phyloP scores from a whole-genome alignment of 2,329 filamentous ascomycete species.

The Exophiala spinifera region DNA sequence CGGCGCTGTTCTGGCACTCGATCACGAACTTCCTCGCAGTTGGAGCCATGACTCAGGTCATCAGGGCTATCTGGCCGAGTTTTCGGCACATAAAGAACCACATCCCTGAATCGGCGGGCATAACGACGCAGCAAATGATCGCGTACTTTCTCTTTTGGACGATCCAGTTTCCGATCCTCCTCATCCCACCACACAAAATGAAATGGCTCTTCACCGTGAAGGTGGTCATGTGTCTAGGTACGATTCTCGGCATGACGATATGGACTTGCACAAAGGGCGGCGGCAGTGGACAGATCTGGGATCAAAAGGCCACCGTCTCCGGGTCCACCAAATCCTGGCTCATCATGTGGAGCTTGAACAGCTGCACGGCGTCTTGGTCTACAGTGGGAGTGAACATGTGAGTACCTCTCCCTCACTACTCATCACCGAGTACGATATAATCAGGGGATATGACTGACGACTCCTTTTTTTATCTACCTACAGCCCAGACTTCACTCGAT shows the following conservation, averaged over 20 bases:
- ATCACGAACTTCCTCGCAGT: slow-evolving; percentile 35
- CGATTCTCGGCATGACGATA: slow-evolving; percentile 31
- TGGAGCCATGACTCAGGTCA: slow-evolving; percentile 32
- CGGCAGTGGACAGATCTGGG: slow-evolving; percentile 49
- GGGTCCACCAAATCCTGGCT: slow-evolving; percentile 53
- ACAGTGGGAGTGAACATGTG: slow-evolving; percentile 47
- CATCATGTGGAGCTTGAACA: slow-evolving; percentile 16
- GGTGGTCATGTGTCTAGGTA: slow-evolving; percentile 33
- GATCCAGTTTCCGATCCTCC: slow-evolving; percentile 53
- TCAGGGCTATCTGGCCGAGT: slow-evolving; percentile 43
- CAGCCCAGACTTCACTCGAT: slow-evolving; percentile 50
- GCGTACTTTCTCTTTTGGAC: slow-evolving; percentile 57
- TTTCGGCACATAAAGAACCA: slow-evolving; percentile 52
- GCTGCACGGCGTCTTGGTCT: slow-evolving; percentile 31
- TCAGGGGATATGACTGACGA: no score
- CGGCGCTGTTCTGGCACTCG: slow-evolving; percentile 54
- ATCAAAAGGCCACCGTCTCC: slow-evolving; percentile 44
- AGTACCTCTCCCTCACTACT: no score
- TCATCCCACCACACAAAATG: slow-evolving; percentile 56
- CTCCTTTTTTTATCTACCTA: no score
- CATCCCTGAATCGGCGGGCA: slow-evolving; percentile 51
- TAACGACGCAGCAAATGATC: slow-evolving; percentile 55
- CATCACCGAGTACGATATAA: no score
- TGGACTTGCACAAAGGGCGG: slow-evolving; percentile 40
- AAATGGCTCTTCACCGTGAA: slow-evolving; percentile 54